Evolutionary conservation across 495 filamentous ascomycete genomes (phyloP).

Genomic region (Neurospora pannonica): DNA sequence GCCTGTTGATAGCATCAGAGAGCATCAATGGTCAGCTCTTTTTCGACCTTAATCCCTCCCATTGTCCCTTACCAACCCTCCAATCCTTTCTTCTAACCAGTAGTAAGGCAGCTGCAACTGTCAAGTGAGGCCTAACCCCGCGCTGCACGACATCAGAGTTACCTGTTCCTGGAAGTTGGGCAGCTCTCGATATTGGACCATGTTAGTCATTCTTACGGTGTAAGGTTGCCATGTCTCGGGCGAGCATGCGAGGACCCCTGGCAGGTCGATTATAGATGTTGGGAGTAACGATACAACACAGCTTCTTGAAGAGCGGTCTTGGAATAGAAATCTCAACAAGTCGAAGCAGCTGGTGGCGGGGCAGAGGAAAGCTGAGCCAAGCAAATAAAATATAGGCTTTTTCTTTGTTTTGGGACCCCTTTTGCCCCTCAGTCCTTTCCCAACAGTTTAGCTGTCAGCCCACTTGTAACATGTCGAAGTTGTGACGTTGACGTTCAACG

Average conservation of each 20-base stretch:
- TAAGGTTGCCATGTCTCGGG: neutral
- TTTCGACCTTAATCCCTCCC: neutral
- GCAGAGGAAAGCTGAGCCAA: neutral
- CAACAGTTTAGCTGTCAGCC: neutral
- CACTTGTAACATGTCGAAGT: neutral
- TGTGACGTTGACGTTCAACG: neutral
- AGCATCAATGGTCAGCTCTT: neutral
- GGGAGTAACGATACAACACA: neutral
- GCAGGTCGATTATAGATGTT: neutral
- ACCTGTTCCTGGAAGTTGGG: neutral
- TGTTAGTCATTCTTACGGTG: neutral
- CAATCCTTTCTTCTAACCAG: neutral
- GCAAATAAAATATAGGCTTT: neutral
- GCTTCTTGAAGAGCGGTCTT: neutral
- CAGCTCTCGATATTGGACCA: neutral
- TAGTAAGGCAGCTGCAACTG: neutral
- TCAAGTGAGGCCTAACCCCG: neutral
- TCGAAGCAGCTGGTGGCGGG: neutral
- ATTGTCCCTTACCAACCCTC: neutral
- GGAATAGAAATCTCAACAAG: neutral
- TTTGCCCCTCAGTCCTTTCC: neutral
- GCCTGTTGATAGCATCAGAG: neutral
- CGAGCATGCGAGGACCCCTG: neutral
- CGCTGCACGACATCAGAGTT: neutral
- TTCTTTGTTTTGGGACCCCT: neutral